Evolutionary conservation across 495 filamentous ascomycete species (phyloP), one percentile per base, ranked within the genome.

Genomic region (Lophiostoma macrostomum): DNA sequence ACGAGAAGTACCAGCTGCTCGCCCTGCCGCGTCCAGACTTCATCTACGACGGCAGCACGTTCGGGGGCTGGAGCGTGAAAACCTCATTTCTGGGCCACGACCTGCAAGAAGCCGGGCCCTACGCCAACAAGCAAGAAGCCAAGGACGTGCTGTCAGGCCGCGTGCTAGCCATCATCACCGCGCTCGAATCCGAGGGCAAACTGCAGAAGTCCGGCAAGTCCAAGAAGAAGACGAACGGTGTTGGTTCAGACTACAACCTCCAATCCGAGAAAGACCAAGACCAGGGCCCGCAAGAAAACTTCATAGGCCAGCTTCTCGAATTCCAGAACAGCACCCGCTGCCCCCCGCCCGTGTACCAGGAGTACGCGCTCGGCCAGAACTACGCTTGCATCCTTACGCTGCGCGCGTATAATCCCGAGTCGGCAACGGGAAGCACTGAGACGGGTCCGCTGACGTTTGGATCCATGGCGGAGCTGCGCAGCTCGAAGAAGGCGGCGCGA

Each of bases 401-500:
- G n/a, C n/a, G n/a, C n/a, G n/a, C n/a, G n/a, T n/a, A n/a, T n/a
- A n/a, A n/a, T n/a, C n/a, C n/a, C n/a, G n/a, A n/a, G n/a, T n/a
- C n/a, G n/a, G n/a, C n/a, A n/a, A n/a, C n/a, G n/a, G n/a, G n/a
- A n/a, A n/a, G n/a, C n/a, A n/a, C n/a, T n/a, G n/a, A n/a, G n/a
- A n/a, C n/a, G n/a, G n/a, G n/a, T n/a, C n/a, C n/a, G n/a, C n/a
- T n/a, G n/a, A 14, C 54, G 41, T 68, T 68, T 52, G 63, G 67
- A 39, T 52, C 44, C 22, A 18, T 44, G 23, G 37, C 4, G 2
- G 25, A 13, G 2, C 45, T 36, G 18, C 61, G 55, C 50, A 2
- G 34, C 13, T 48, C 41, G 16, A 67, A 68, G 28, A 57, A 61
- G 48, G 55, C 36, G 5, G 67, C 67, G 0, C 54, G 52, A 12